Evolutionary conservation across 73 alveolate species (phyloP).

Genomic region (Blepharisma stoltei): DNA sequence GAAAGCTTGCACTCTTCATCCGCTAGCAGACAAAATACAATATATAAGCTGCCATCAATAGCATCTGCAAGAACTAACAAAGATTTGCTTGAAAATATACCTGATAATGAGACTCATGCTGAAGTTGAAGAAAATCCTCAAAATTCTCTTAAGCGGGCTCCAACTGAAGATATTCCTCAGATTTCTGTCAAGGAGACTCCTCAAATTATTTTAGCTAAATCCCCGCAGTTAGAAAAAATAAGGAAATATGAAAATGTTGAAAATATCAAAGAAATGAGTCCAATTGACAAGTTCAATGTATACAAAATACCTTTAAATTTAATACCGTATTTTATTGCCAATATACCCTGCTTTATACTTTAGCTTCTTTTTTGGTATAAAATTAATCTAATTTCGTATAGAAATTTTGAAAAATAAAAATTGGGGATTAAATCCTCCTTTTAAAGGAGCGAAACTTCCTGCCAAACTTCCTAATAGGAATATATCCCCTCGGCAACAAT

Average conservation of each 20-base stretch:
- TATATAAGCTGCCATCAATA: too few relatives aligned
- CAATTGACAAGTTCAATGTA: slow-evolving; percentile 17
- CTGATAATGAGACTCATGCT: neutral
- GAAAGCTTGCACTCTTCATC: too few relatives aligned
- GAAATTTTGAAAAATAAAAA: slow-evolving; percentile 9
- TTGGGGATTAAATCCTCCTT: slow-evolving; percentile 18
- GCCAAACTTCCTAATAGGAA: slow-evolving; percentile 7
- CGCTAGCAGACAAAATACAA: too few relatives aligned
- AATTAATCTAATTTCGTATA: too few relatives aligned
- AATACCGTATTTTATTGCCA: too few relatives aligned
- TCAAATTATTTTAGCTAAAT: neutral
- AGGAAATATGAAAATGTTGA: neutral
- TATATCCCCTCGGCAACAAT: neutral
- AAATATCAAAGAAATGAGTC: neutral
- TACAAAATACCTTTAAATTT: too few relatives aligned
- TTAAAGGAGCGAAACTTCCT: neutral
- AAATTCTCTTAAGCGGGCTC: neutral
- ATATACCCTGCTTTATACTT: too few relatives aligned
- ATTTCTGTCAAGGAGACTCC: neutral
- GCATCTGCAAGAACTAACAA: neutral
- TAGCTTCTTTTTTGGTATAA: too few relatives aligned
- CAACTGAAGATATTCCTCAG: too few relatives aligned
- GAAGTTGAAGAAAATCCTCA: neutral
- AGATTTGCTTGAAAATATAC: slow-evolving; percentile 13
- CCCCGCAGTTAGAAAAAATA: neutral